Conservation (phyloP, 176 grass and related monocot genomes). For the Paspalum vaginatum region DNA sequence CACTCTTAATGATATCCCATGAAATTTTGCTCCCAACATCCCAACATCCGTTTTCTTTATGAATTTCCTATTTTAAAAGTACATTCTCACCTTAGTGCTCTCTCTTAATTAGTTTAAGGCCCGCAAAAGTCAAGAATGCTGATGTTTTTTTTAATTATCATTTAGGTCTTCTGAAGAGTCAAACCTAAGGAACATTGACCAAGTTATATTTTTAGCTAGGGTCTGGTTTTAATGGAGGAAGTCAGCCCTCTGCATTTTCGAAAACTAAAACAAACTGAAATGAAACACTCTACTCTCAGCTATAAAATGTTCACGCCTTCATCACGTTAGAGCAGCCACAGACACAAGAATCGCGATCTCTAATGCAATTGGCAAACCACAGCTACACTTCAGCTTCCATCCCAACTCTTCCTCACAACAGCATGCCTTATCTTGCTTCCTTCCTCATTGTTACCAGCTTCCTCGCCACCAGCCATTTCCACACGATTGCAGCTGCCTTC, state of each 20-base stretch:
- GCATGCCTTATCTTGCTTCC: slow-evolving; percentile 32
- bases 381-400: slow-evolving; percentile 9
- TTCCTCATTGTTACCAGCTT: slow-evolving; percentile 31
- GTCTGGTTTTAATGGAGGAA: slow-evolving; percentile 9
- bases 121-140: slow-evolving; percentile 24
- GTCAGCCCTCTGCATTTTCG: slow-evolving; percentile 31
- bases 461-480: neutral
- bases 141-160: slow-evolving; percentile 18
- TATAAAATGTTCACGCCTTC: slow-evolving; percentile 39
- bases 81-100: neutral
- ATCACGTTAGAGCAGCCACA: slow-evolving; percentile 4
- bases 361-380: slow-evolving; percentile 42
- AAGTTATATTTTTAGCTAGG: neutral
- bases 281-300: neutral
- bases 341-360: neutral
- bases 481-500: neutral
- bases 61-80: slow-evolving; percentile 17
- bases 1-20: neutral
- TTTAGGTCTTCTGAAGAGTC: slow-evolving; percentile 21
- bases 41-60: neutral
- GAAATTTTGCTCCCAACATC: neutral
- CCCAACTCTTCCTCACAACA: neutral
- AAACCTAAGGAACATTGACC: neutral
- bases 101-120: neutral
- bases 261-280: neutral